These are phyloP conservation scores for Anthracocystis panici-leucophaei DNA, from an alignment of 1,284 basidiomycete species.

Conservation along the genomic window DNA sequence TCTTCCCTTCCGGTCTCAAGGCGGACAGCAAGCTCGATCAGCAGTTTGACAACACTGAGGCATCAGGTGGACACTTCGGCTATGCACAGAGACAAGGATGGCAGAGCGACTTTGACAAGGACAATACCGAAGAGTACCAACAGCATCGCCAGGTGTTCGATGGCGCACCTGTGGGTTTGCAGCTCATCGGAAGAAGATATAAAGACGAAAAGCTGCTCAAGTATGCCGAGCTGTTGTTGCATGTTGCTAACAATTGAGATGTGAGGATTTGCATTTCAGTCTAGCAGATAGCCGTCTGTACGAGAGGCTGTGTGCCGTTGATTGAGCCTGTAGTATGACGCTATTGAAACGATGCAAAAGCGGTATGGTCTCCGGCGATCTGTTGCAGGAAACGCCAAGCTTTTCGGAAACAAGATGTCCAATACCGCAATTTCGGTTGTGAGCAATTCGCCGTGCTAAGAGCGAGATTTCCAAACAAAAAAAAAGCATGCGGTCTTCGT, in stretches of 20 bases:
- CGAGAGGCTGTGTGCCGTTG: no score
- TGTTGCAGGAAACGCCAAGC: no score
- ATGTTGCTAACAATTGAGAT: conserved; percentile 3
- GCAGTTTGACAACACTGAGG: conserved; percentile 16
- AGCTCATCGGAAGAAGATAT: conserved; percentile 47
- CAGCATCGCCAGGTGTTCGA: conserved; percentile 44
- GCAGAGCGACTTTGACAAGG: conserved; percentile 26
- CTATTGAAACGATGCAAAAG: no score
- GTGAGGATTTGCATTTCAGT: no score
- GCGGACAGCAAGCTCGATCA: conserved; percentile 19
- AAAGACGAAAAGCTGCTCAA: conserved; percentile 49
- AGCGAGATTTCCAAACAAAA: no score
- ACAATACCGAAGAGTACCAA: conserved; percentile 38
- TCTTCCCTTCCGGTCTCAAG: conserved; percentile 42
- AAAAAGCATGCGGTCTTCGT: no score
- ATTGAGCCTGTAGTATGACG: no score
- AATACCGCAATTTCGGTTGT: no score
- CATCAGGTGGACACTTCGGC: conserved; percentile 8
- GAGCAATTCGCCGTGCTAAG: no score
- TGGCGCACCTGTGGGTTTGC: conserved; percentile 49
- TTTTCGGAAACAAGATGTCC: no score
- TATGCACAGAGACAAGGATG: conserved; percentile 7
- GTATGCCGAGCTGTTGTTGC: conserved; percentile 33
- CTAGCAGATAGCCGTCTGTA: no score
- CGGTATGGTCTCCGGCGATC: no score